Evolutionary conservation across 305 asterid genomes (phyloP), one percentile per base, ranked within the genome.

Genomic region (Caryopteris hybrid): DNA sequence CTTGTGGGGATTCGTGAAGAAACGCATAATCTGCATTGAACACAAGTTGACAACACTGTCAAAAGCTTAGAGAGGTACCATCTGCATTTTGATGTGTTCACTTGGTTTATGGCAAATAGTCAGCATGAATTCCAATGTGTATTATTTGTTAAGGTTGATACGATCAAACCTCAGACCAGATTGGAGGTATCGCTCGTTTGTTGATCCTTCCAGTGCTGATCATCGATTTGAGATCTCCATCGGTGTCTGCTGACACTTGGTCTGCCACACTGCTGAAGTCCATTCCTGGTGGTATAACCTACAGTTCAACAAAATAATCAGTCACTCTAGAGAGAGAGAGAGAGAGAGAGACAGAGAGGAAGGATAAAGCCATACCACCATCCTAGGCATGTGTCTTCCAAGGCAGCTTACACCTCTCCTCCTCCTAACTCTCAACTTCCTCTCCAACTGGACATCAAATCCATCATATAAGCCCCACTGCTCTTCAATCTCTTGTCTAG

Each of bases 271-370:
- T 73, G 78, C 86, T 82, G 79, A 84, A 86, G 74, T 86, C 88
- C 93, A 86, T 84, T 50, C 93, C 93, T 6, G 90, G 93, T 47
- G 86, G 90, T 75, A 86, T 84, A 54, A 85, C 89, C 89, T 87
- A 4, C n/a, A 63, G 29, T 69, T 59, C 60, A 62, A 41, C 43
- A 67, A 25, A 63, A 63, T n/a, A 33, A 36, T 64, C 46, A 62
- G 12, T 41, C 4, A 39, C 27, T 17, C 27, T 5, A 31, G 36
- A 31, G 36, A 31, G 36, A 31, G 33, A 27, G 33, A 27, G 33
- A 27, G 33, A 27, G 33, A 27, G 33, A 27, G 33, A 8, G 27
- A 33, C 3, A 36, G 51, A 51, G 20, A 17, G 21, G 39, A 42
- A 0, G 56, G 47, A 31, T 4, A 42, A 3, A 46, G 45, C 1